Conservation (phyloP, 2,329 filamentous ascomycete genomes). For the Fusarium pseudograminearum region DNA sequence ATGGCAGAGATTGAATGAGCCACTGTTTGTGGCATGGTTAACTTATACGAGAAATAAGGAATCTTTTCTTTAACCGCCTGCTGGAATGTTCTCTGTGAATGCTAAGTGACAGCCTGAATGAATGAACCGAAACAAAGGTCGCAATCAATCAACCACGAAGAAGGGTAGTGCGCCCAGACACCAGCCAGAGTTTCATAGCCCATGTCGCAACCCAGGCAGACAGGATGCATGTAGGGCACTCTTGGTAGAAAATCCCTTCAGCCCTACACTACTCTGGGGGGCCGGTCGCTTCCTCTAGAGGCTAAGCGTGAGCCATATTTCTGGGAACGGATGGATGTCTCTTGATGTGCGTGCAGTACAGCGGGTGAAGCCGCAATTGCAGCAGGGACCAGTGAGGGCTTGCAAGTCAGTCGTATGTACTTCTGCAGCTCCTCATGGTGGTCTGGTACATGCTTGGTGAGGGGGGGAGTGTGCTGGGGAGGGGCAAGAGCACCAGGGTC, state of each 20-base stretch:
- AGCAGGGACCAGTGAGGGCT: conserved; percentile 29
- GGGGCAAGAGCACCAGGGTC: conserved; percentile 16
- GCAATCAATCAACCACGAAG: neutral
- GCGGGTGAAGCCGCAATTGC: conserved; percentile 45
- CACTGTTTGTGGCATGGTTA: conserved; percentile 2
- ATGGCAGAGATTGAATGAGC: conserved; percentile 19
- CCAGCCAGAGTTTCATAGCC: conserved; percentile 9
- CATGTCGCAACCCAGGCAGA: neutral
- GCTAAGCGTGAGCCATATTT: conserved; percentile 44
- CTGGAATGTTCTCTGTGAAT: neutral
- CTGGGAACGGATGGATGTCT: conserved; percentile 32
- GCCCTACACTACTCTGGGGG: conserved; percentile 40
- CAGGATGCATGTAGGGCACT: conserved; percentile 26
- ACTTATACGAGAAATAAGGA: conserved; percentile 21
- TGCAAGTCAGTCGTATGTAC: conserved; percentile 19
- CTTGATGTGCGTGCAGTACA: conserved; percentile 38
- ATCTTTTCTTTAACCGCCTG: neutral
- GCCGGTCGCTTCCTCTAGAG: conserved; percentile 45
- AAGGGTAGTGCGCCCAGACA: neutral
- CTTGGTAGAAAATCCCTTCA: conserved; percentile 26
- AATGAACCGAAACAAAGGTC: neutral
- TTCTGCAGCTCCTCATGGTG: neutral
- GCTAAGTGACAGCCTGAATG: neutral
- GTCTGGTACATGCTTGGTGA: conserved; percentile 10
- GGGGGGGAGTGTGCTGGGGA: conserved; percentile 31